Base-by-base conservation (phyloP, 179 eudicot genomes). In the Monotropa hypopitys region DNA sequence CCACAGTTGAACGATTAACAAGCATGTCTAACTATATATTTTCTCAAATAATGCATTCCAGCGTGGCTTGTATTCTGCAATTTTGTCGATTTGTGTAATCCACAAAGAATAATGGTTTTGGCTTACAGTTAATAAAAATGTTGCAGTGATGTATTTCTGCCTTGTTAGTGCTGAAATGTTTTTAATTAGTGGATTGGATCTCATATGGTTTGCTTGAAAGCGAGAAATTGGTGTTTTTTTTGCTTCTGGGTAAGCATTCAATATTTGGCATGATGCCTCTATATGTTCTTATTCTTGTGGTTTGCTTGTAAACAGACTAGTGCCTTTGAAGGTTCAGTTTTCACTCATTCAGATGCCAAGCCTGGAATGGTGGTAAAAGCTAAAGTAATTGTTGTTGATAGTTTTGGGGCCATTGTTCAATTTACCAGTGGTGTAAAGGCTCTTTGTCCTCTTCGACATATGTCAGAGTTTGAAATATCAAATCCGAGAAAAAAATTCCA, bases 281-380 rank as follows among this genome's bases (percentile, higher is more conserved):
- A 40, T 70, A 65, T 47, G 11, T 42, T n/a, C 67, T 47, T 70
- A 54, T 53, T 33, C 20, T 77, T 69, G 0, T 26, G 45, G 33
- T 45, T 76, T 80, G 20, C 59, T 81, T 81, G 23, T 76, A 43
- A 61, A 70, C 89, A 95, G 99, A 89, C 92, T 78, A 95, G 97
- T 84, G 98, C 98, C n/a, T 87, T 93, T 67, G 96, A 93, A 84
- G 97, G 98, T 73, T 85, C 90, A 66, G 97, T 95, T 81, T 95
- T 95, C 77, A 95, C 99, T 67, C 99, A 95, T 83, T 89, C 99
- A n/a, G 99, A 95, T 85, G 96, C 91, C 42, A 93, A 91, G 89
- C 97, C 99, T 51, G 99, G 99, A 65, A 95, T 95, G 98, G 87
- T 89, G 79, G 91, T 95, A 62, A 95, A 87, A 84, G 99, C 91